Evolutionary conservation across 2,329 filamentous ascomycete species (phyloP).

Genomic region (Fulvia fulva): DNA sequence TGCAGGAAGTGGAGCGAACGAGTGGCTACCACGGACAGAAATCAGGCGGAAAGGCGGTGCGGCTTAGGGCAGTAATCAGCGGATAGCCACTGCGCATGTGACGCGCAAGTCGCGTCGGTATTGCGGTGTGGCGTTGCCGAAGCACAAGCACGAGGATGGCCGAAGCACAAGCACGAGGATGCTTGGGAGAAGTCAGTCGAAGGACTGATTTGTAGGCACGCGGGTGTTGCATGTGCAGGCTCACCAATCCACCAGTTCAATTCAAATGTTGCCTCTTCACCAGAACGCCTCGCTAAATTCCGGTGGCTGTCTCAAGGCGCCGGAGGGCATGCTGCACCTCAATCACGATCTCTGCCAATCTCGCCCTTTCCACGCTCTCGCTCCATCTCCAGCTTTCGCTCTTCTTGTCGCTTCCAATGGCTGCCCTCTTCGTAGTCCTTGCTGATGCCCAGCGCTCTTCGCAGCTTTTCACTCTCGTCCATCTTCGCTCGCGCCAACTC

Average conservation of each 20-base stretch:
- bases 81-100: background rate
- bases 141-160: background rate
- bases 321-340: too few species aligned
- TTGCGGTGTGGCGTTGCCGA: background rate
- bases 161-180: too few species aligned
- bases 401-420: slow-evolving; percentile 81
- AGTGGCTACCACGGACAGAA: background rate
- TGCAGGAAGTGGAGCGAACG: background rate
- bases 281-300: slow-evolving; percentile 9
- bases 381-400: slow-evolving; percentile 45
- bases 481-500: slow-evolving; percentile 96
- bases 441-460: slow-evolving; percentile 81
- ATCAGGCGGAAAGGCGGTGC: background rate
- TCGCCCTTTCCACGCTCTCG: slow-evolving; percentile 21
- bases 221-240: too few species aligned
- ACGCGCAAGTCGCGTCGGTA: background rate
- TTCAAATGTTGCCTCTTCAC: background rate
- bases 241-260: too few species aligned
- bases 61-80: background rate
- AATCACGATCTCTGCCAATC: slow-evolving; percentile 17
- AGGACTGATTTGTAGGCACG: background rate
- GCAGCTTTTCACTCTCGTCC: slow-evolving; percentile 83
- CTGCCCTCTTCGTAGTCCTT: slow-evolving; percentile 80
- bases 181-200: background rate
- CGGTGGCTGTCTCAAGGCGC: background rate